A percentile compares a stretch with the other conserved stretches of the same genome.
These are phyloP conservation scores for Salinomyces thailandicus DNA, from an alignment of 2,329 filamentous ascomycete genomes.

Conservation along the genomic window DNA sequence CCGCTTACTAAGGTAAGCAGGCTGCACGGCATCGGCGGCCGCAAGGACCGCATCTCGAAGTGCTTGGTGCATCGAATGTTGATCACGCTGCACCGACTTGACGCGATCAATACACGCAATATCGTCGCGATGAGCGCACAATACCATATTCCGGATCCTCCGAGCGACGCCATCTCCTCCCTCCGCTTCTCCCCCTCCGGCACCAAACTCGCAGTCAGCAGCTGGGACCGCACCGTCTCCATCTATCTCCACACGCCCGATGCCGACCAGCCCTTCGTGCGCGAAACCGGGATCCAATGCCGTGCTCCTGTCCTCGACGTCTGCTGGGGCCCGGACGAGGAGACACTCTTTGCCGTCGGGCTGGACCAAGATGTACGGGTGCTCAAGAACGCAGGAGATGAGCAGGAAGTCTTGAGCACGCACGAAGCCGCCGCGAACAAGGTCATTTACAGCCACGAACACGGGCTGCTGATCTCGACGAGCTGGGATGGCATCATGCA, in stretches of 20 bases:
- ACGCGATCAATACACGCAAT: too few relatives aligned
- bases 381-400: constrained; percentile 46
- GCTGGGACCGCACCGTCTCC: constrained; percentile 89
- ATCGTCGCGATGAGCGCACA: constrained; percentile 13
- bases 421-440: constrained; percentile 66
- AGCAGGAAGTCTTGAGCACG: constrained; percentile 61
- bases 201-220: constrained; percentile 72
- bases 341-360: constrained; percentile 75
- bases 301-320: constrained; percentile 71
- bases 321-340: constrained; percentile 72
- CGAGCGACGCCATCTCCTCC: constrained; percentile 76
- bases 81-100: too few relatives aligned
- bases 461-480: constrained; percentile 72
- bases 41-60: too few relatives aligned
- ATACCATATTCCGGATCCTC: constrained; percentile 63
- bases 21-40: too few relatives aligned
- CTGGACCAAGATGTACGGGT: constrained; percentile 74
- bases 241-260: constrained; percentile 46
- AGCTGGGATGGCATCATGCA: constrained; percentile 92
- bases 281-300: constrained; percentile 48
- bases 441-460: constrained; percentile 68
- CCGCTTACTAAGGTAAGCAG: too few relatives aligned
- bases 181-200: constrained; percentile 77
- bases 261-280: constrained; percentile 41
- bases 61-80: too few relatives aligned